Conservation (phyloP, 352 stramenopile genomes). For the Pythium guiyangense region DNA sequence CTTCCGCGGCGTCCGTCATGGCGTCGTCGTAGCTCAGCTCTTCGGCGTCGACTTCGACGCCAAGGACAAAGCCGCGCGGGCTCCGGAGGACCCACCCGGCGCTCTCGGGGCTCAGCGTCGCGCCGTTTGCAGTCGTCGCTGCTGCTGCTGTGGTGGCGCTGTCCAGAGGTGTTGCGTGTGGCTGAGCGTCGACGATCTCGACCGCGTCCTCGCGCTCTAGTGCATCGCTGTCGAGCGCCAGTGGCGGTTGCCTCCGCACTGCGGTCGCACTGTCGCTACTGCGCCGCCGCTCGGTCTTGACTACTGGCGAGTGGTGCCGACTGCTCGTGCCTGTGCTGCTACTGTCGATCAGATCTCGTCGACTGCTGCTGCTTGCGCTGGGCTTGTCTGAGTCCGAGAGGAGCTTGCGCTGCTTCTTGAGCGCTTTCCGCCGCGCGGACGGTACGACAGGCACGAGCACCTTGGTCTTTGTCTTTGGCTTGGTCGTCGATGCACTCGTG, state of each 20-base stretch:
- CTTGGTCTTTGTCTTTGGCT: conserved; percentile 22
- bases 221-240: not conserved
- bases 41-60: conserved; percentile 49
- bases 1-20: conserved; percentile 32
- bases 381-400: conserved; percentile 13
- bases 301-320: not conserved
- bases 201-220: too few species aligned
- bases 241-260: not conserved
- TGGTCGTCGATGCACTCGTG: not conserved
- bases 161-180: not conserved
- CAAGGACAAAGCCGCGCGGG: conserved; percentile 55
- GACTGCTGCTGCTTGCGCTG: not conserved
- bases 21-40: conserved; percentile 58
- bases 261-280: not conserved
- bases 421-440: conserved; percentile 45
- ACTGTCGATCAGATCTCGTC: not conserved
- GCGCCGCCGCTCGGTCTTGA: not conserved
- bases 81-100: conserved; percentile 52
- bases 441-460: conserved; percentile 35
- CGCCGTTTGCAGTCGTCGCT: conserved; percentile 7
- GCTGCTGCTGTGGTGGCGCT: not conserved
- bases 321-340: not conserved
- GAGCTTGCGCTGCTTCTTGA: conserved; percentile 30
- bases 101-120: conserved; percentile 22
- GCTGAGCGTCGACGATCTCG: not conserved